Conservation (phyloP, 495 filamentous ascomycete genomes). For the Penicillium cinerascens region DNA sequence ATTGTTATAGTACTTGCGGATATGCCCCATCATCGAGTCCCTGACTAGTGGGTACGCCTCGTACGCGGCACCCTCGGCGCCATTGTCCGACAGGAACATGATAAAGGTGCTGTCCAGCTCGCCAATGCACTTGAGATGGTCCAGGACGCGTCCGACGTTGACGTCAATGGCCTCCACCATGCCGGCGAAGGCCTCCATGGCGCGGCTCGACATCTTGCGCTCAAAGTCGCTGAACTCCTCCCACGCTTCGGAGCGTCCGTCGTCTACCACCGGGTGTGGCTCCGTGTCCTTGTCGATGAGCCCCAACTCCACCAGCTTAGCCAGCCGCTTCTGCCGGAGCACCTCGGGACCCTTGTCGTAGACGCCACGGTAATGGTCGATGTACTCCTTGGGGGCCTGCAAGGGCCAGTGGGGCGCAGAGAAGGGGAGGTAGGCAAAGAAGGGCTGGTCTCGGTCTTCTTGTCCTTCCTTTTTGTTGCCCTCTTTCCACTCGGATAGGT, state of each 20-base stretch:
- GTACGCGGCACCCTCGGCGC: constrained; percentile 49
- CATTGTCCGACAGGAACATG: constrained; percentile 55
- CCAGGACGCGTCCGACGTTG: constrained; percentile 48
- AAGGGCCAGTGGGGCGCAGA: constrained; percentile 47
- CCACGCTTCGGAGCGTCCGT: too few species aligned
- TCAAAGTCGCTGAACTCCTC: too few species aligned
- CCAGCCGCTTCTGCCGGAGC: constrained; percentile 29
- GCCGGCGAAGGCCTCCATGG: constrained; percentile 53
- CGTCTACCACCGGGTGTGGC: constrained; percentile 27
- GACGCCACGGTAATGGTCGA: constrained; percentile 35
- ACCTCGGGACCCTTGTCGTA: constrained; percentile 43
- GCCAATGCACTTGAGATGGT: constrained; percentile 46
- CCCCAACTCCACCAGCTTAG: constrained; percentile 32
- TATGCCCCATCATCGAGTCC: neutral
- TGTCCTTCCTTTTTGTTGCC: too few species aligned
- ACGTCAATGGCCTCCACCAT: constrained; percentile 54
- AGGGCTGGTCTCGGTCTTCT: constrained; percentile 34
- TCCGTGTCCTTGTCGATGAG: constrained; percentile 32
- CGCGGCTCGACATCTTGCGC: constrained; percentile 37
- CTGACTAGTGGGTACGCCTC: constrained; percentile 10
- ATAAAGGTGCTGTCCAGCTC: constrained; percentile 55
- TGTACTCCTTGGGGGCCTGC: constrained; percentile 31
- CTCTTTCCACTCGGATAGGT: constrained; percentile 42
- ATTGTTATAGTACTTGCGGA: constrained; percentile 56
- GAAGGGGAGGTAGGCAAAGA: constrained; percentile 44